Evolutionary conservation across 495 filamentous ascomycete species (phyloP).

Genomic region (Trichoderma virens): DNA sequence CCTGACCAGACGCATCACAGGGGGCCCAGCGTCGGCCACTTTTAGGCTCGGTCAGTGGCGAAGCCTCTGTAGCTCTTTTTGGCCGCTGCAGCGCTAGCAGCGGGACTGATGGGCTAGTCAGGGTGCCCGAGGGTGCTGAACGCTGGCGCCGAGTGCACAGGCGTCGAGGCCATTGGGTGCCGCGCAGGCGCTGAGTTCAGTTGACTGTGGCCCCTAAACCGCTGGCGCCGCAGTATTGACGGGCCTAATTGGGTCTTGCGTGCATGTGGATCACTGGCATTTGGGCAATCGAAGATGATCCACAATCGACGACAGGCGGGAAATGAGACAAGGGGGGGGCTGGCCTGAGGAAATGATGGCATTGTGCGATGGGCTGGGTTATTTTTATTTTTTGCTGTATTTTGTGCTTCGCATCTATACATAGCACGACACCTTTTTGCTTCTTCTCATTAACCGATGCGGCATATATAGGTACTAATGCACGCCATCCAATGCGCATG

Average conservation of each 20-base stretch:
- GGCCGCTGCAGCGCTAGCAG: neutral
- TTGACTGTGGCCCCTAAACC: conserved; percentile 4
- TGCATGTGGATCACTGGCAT: conserved; percentile 1
- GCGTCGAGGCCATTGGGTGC: neutral
- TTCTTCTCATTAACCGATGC: no score
- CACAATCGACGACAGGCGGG: conserved; percentile 1
- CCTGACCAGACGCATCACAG: neutral
- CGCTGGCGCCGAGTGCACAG: no score
- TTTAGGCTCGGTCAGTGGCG: conserved; percentile 4
- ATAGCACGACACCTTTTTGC: no score
- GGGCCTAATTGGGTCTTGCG: conserved; percentile 5
- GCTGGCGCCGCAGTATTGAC: neutral
- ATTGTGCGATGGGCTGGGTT: neutral
- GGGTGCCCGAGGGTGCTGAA: neutral
- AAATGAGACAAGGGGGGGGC: neutral
- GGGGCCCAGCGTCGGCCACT: neutral
- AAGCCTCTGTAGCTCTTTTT: neutral
- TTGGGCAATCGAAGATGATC: neutral
- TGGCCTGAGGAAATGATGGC: neutral
- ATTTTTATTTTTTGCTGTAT: neutral
- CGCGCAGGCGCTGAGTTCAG: neutral
- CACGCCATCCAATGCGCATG: no score
- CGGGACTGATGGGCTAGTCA: neutral
- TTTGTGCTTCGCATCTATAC: no score
- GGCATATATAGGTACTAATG: no score